Base-by-base conservation (phyloP, 345 rosid species). In the Schrenkiella parvula region DNA sequence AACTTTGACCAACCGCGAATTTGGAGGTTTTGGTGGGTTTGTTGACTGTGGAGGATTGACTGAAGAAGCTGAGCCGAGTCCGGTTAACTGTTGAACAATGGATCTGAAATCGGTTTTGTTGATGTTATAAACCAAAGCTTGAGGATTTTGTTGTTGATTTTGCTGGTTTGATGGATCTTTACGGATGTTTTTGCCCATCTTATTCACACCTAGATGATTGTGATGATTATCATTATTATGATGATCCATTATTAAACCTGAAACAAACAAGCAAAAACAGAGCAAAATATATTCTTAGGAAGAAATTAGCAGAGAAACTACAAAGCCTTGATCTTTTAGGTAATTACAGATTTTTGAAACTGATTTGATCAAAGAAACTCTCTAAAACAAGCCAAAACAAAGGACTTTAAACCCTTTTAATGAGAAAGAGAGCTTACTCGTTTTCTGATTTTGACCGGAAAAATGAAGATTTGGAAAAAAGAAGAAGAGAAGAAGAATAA, bases 121-220 rank as follows among this genome's bases (percentile, higher is more conserved):
- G 64, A 93, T 93, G 82, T 93, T 93, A 82, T 90, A 93, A 74
- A 93, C 95, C 78, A 88, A 90, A 70, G 96, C 93, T 83, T 88
- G 98, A 69, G 97, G 92, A 43, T 78, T 83, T 69, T 80, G 86
- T 51, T 82, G 80, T 52, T 84, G 86, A 56, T 78, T 84, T 25
- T 86, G 95, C 72, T 92, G 98, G 73, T 85, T 93, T 75, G 80
- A 42, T 13, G 89, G 92, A 44, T 93, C 92, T 83, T 93, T 93
- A 84, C 79, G 80, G 54, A 90, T 90, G 71, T 85, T 90, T 81
- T 86, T 93, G 5, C 98, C 90, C 17, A 84, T 80, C 84, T 88
- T 93, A 73, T 90, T 90, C 39, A 90, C 91, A 41, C 96, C 98
- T 70, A 93, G 80, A 79, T 76, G 84, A 51, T 74, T 51, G 6